Base-by-base conservation (phyloP, 2,329 filamentous ascomycete genomes). In the Lithohypha guttulata region DNA sequence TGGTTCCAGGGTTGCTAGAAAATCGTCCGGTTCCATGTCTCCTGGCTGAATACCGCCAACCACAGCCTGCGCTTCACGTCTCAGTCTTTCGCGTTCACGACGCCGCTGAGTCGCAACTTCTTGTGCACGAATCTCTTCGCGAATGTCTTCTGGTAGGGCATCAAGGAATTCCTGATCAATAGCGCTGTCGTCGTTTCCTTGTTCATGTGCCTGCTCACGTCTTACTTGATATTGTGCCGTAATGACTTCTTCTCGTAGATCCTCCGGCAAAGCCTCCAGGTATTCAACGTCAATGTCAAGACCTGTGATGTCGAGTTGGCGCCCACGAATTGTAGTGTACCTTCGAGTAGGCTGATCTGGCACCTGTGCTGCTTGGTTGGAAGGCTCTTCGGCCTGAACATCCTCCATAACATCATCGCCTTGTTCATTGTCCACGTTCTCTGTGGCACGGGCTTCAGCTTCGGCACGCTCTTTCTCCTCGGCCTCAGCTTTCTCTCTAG, bases 201-300 rank as follows among this genome's bases (percentile, higher is more conserved):
- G 79, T 43, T 87, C 83, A 15, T 56, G 80, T 61, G 84, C 84
- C 58, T 91, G 77, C 6, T 81, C 81, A 46, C 89, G 78, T 49
- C 89, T 76, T 48, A 84, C 79, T 37, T 83, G 85, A 47, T 94
- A 75, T 43, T 93, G 86, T 46, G 87, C 79, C 58, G 93, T 85
- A 48, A 98, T 84, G 34, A 98, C 91, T 57, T 98, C 91, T 59
- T 96, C 89, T 31, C 91, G 75, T 55, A 96, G 79, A 45, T 98
- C 93, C 52, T 98, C 91, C 0, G 91, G 91, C n/a, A 98, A 66
- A n/a, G 89, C 93, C 43, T 91, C 84, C 5, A 98, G 75, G 60
- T 95, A 98, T 41, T 93, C 87, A 11, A 82, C 75, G 56, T 98
- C 91, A 51, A 98, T 96, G 34, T 89, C 87, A 45, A 98, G 71